Evolutionary conservation across 202 grass and related monocot species (phyloP).

Genomic region (Carex arenaria): DNA sequence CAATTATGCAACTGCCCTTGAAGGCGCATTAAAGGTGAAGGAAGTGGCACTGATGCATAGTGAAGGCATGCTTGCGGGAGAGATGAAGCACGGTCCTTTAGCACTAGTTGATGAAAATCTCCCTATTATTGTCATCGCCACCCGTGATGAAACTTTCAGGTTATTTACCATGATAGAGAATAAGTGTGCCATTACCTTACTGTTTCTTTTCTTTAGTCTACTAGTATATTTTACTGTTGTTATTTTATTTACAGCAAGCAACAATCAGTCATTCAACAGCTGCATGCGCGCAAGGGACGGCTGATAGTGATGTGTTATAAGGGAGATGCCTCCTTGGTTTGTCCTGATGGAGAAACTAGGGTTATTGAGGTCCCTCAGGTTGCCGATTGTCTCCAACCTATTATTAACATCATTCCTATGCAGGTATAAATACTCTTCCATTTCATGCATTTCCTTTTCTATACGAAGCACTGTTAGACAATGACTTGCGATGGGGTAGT

Average conservation of each 20-base stretch:
- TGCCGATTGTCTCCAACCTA: constrained; percentile 68
- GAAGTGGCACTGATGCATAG: constrained; percentile 88
- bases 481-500: background rate
- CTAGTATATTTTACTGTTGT: background rate
- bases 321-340: constrained; percentile 50
- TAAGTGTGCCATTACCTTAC: background rate
- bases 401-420: constrained; percentile 85
- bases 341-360: constrained; percentile 49
- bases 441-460: constrained; percentile 3
- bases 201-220: background rate
- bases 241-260: constrained; percentile 55
- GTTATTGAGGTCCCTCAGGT: constrained; percentile 69
- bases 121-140: constrained; percentile 84
- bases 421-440: constrained; percentile 40
- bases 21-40: constrained; percentile 91
- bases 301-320: constrained; percentile 72
- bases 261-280: constrained; percentile 90
- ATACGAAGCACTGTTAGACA: background rate
- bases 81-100: constrained; percentile 90
- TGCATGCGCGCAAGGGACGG: constrained; percentile 65
- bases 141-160: constrained; percentile 71
- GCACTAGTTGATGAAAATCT: constrained; percentile 90
- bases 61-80: constrained; percentile 92
- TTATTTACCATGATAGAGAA: constrained; percentile 9
- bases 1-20: constrained; percentile 89